Evolutionary conservation across 345 rosid species (phyloP).

Genomic region (Combretum micranthum): DNA sequence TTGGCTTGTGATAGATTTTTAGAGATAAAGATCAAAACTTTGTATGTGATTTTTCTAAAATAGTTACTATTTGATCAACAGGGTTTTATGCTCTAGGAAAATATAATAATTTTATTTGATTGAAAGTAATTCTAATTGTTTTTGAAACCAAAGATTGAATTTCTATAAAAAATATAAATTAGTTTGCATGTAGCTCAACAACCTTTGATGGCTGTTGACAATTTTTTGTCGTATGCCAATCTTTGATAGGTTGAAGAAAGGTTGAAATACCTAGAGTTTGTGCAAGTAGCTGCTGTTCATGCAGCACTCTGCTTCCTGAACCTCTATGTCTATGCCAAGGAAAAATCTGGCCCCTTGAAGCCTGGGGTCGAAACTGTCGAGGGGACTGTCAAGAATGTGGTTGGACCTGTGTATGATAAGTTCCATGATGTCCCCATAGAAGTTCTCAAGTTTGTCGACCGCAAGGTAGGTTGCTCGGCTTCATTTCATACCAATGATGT

Average conservation of each 20-base stretch:
- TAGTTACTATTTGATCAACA: too few relatives aligned
- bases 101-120: too few relatives aligned
- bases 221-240: background rate
- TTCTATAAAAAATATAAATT: background rate
- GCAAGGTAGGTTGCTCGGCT: constrained; percentile 39
- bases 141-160: too few relatives aligned
- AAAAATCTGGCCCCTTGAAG: constrained; percentile 72
- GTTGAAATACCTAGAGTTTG: constrained; percentile 71
- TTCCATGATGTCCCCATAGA: constrained; percentile 60
- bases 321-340: constrained; percentile 68
- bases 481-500: background rate
- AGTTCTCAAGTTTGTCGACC: constrained; percentile 68
- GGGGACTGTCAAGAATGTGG: constrained; percentile 70
- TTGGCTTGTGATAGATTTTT: too few relatives aligned
- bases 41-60: too few relatives aligned
- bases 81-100: too few relatives aligned
- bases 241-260: constrained; percentile 29
- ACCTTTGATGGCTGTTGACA: background rate
- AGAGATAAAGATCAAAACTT: too few relatives aligned
- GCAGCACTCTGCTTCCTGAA: constrained; percentile 43
- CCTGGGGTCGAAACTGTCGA: constrained; percentile 79
- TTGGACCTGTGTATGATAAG: constrained; percentile 65
- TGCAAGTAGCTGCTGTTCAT: constrained; percentile 65
- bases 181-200: background rate
- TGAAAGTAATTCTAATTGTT: too few relatives aligned